phyloP scores from a whole-genome alignment of 1,284 basidiomycete species.

The Rhodotorula sp. region DNA sequence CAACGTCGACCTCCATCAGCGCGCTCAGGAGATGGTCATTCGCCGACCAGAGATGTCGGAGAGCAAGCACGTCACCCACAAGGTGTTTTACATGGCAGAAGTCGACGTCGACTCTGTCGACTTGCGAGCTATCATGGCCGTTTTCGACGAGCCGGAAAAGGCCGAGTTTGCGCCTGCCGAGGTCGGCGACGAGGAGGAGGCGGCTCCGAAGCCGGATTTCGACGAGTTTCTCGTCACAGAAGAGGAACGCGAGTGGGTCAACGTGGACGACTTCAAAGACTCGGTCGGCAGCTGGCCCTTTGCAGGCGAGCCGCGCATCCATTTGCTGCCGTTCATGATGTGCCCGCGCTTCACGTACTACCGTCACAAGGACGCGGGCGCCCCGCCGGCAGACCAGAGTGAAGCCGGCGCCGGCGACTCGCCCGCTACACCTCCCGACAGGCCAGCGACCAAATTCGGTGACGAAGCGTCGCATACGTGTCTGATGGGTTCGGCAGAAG shows the following conservation, averaged over 20 bases:
- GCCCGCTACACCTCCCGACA: conserved; percentile 49
- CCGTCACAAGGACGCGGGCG: conserved; percentile 45
- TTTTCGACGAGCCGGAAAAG: conserved; percentile 70
- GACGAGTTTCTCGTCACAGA: neutral
- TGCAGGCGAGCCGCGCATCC: conserved; percentile 60
- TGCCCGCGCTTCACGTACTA: conserved; percentile 82
- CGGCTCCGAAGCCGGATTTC: conserved; percentile 28
- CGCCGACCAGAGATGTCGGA: conserved; percentile 44
- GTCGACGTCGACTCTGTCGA: conserved; percentile 75
- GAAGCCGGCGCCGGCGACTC: neutral
- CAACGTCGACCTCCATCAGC: conserved; percentile 87
- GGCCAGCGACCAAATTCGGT: conserved; percentile 69
- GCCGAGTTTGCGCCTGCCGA: conserved; percentile 42
- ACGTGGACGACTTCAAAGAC: conserved; percentile 81
- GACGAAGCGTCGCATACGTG: conserved; percentile 82
- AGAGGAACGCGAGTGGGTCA: conserved; percentile 60
- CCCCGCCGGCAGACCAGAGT: conserved; percentile 8
- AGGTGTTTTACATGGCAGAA: conserved; percentile 90
- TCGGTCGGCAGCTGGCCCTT: conserved; percentile 62
- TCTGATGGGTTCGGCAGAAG: conserved; percentile 69
- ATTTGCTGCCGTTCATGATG: conserved; percentile 67
- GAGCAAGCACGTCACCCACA: conserved; percentile 64
- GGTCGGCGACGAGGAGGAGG: conserved; percentile 27
- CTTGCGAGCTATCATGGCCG: conserved; percentile 72
- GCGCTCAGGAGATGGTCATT: conserved; percentile 66